Evolutionary conservation across 2,329 filamentous ascomycete genomes (phyloP).

Genomic region (Apiospora rasikravindrae): DNA sequence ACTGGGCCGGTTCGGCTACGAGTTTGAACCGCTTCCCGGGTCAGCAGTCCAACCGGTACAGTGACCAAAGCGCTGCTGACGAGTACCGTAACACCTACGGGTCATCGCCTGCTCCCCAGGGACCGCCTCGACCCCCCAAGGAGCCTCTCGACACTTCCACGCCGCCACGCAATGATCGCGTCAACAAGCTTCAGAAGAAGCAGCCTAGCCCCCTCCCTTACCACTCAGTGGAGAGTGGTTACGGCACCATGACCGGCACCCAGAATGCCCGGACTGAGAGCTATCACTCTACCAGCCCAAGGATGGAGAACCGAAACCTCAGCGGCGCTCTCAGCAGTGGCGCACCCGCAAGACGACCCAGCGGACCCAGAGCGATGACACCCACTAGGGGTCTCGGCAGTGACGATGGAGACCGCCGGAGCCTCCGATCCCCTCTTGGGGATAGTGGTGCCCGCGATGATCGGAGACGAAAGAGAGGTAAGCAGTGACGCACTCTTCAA

Average conservation of each 20-base stretch:
- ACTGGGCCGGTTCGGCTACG: constrained; percentile 67
- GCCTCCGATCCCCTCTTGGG: constrained; percentile 17
- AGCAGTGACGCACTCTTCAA: constrained; percentile 27
- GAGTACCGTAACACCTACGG: constrained; percentile 42
- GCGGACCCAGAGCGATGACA: constrained; percentile 66
- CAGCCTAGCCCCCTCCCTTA: constrained; percentile 59
- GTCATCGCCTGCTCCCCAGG: constrained; percentile 49
- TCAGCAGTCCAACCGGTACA: constrained; percentile 54
- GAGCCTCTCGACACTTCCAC: constrained; percentile 59
- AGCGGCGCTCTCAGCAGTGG: constrained; percentile 55
- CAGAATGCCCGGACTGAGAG: constrained; percentile 43
- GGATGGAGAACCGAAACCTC: constrained; percentile 62
- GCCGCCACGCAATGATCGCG: constrained; percentile 52
- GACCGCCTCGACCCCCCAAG: constrained; percentile 66
- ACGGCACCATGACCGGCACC: constrained; percentile 53
- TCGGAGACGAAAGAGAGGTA: constrained; percentile 63
- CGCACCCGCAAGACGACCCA: constrained; percentile 58
- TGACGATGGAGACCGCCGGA: constrained; percentile 49
- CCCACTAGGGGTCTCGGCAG: constrained; percentile 54
- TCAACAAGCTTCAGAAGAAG: constrained; percentile 57
- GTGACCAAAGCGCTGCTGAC: constrained; percentile 51
- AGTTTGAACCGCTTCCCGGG: constrained; percentile 60
- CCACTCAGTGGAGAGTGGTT: constrained; percentile 60
- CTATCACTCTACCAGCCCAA: constrained; percentile 56
- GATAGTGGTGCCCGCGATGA: constrained; percentile 36